Conservation (phyloP, 768 basidiomycete species). For the Mycena belliarum region DNA sequence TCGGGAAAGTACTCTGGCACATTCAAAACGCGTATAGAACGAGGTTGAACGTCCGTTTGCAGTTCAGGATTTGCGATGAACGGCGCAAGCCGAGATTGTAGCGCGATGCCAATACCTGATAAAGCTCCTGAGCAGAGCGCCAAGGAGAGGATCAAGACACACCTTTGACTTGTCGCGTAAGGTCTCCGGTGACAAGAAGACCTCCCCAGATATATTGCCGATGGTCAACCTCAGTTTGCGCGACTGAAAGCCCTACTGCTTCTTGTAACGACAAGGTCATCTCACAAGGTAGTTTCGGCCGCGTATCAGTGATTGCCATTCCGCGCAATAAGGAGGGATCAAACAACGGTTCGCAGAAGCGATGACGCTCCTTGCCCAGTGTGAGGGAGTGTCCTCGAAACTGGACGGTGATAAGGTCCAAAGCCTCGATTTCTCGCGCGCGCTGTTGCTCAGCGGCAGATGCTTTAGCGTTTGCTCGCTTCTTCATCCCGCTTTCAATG, state of each 20-base stretch:
- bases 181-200: constrained; percentile 77
- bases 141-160: neutral
- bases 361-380: constrained; percentile 84
- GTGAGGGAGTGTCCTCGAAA: constrained; percentile 73
- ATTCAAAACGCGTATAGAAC: constrained; percentile 56
- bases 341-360: constrained; percentile 89
- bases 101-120: constrained; percentile 62
- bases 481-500: constrained; percentile 83
- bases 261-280: constrained; percentile 59
- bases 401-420: constrained; percentile 77
- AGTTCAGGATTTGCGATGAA: constrained; percentile 65
- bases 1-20: constrained; percentile 92
- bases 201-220: constrained; percentile 78
- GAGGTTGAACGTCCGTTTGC: constrained; percentile 72
- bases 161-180: constrained; percentile 76
- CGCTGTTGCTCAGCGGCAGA: constrained; percentile 80
- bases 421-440: constrained; percentile 78
- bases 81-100: constrained; percentile 70
- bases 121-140: neutral
- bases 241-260: constrained; percentile 64
- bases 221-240: constrained; percentile 60
- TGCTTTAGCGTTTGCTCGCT: constrained; percentile 68
- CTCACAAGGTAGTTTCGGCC: constrained; percentile 27
- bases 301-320: constrained; percentile 24
- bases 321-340: constrained; percentile 61